Base-by-base conservation (phyloP, 208 protist species). In the Vickermania spadyakhi region DNA sequence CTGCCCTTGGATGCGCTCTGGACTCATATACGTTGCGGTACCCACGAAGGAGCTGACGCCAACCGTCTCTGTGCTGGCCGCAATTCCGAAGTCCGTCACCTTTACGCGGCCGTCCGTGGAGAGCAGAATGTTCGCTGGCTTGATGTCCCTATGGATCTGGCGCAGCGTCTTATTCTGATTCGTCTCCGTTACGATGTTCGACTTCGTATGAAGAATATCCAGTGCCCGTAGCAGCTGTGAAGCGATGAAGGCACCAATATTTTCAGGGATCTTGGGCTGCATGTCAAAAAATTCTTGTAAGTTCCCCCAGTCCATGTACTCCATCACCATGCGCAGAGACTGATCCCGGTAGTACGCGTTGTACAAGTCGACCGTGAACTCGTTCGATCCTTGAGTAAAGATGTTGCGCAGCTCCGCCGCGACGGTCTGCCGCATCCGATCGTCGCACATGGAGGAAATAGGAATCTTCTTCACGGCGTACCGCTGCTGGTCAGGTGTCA, bases 231-330 rank as follows among this genome's bases (percentile, higher is more conserved):
- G 68, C 63, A 96, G 79, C 64, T 88, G 80, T 2, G 75, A 76
- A 0, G 76, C 78, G 41, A 93, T 86, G 69, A 84, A 90, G 29
- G 82, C 86, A 56, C 77, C 74, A 28, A 72, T 75, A 31, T 62
- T 54, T 50, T 84, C 77, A 13, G 79, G 75, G 14, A 93, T 31
- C 21, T 65, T 65, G 2, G 79, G 56, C 21, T 67, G 63, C n/a
- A 58, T 57, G 22, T 67, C 64, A n/a, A 92, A 72, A n/a, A 93
- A 75, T 52, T 93, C 86, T 21, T 93, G 77, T 31, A 93, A 54
- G 70, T 90, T 93, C 14, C 86, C 86, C 79, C 86, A 88, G 70
- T 93, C 72, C 86, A 93, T 93, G 72, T 90, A 93, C 67, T 93
- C 86, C 86, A 93, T 93, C 21, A 93, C 82, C 31, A 93, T 71